Base-by-base conservation (phyloP, 257 asterid genomes). In the Lycium barbarum region DNA sequence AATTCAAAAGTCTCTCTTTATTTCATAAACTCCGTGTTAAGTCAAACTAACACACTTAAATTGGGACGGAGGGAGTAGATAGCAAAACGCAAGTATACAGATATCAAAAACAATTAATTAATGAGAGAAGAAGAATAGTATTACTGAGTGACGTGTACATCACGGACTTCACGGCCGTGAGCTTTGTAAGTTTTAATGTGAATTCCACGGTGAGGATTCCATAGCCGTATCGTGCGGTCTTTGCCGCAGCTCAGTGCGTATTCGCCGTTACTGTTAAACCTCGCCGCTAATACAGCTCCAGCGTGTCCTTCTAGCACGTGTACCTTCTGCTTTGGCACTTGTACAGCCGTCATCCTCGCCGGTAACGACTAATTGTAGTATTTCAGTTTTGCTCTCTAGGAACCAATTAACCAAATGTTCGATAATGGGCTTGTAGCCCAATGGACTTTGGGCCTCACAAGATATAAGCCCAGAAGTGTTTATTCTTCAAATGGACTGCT, bases 171-270 rank as follows among this genome's bases (percentile, higher is more conserved):
- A 62, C 98, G 98, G 88, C 97, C 99, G 86, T 96, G 98, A 18
- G 98, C 91, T 87, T 94, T 93, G 89, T 96, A 96, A 87, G 98
- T 96, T 90, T 93, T 94, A 90, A 96, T 93, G 84, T 87, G 98
- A 88, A 93, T 83, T 81, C 98, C 98, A 70, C 97, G 97, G 92
- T 96, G 97, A 72, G 99, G 98, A 90, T 96, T 96, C 99, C 99
- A 96, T 3, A 96, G 91, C 22, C 99, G 93, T 33, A 96, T 93
- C 11, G 99, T 96, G 9, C 98, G 97, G 87, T 96, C 99, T 84
- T 95, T 96, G 83, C 99, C 98, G 89, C 99, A 93, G 93, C 98
- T 93, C 85, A 96, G 89, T 83, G 95, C 92, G 74, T 96, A 96
- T 86, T 96, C 99, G 45, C 99, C 99, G 86, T 93, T 96, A 43